Conservation (phyloP, 495 filamentous ascomycete species). For the Achaetomiella virescens region DNA sequence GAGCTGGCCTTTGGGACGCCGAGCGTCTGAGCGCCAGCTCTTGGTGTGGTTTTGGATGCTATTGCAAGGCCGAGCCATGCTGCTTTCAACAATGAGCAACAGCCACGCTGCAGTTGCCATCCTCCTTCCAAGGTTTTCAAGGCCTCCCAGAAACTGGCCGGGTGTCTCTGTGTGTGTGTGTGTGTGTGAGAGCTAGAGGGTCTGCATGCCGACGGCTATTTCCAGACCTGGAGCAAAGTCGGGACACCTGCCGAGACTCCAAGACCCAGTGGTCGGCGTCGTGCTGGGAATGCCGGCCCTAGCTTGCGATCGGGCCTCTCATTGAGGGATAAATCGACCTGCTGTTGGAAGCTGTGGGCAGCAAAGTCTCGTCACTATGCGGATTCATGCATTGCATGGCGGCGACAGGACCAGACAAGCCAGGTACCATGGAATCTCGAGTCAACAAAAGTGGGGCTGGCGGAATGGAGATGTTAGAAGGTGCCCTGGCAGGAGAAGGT, state of each 20-base stretch:
- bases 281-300: background rate
- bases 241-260: background rate
- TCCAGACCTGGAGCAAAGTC: conserved; percentile 3
- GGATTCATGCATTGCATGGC: conserved; percentile 11
- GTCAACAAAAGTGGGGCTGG: no score
- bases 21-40: background rate
- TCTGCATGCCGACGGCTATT: conserved; percentile 4
- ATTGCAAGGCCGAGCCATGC: background rate
- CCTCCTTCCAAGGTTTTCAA: background rate
- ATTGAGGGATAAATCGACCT: conserved; percentile 10
- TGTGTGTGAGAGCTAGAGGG: background rate
- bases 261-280: background rate
- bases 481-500: no score
- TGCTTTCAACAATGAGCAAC: background rate
- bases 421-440: background rate
- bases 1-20: background rate
- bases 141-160: background rate
- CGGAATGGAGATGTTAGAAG: no score
- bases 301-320: background rate
- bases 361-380: conserved; percentile 12
- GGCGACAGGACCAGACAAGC: background rate
- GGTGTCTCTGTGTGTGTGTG: no score
- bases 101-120: background rate
- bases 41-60: background rate
- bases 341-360: conserved; percentile 3